phyloP scores from a whole-genome alignment of 1,139 yeast species.

The Suzukiozyma palmioleophila region DNA sequence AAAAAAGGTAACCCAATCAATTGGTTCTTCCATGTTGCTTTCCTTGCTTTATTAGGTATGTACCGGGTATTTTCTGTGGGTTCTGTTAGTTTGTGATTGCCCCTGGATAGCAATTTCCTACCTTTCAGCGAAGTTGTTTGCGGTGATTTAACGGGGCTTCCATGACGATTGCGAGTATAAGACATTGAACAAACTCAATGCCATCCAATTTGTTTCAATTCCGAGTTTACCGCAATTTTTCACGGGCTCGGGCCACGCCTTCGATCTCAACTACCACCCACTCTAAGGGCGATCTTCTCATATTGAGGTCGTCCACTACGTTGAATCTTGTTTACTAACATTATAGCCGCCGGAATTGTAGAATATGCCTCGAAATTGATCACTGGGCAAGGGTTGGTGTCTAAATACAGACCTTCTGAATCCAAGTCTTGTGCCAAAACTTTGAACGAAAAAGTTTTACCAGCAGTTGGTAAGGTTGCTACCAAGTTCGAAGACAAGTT shows the following conservation, averaged over 20 bases:
- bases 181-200: no score
- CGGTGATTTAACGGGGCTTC: no score
- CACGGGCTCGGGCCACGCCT: no score
- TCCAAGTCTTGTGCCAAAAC: constrained; percentile 35
- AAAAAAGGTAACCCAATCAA: constrained; percentile 70
- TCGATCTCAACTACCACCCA: no score
- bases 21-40: constrained; percentile 55
- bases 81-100: no score
- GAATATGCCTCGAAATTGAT: constrained; percentile 65
- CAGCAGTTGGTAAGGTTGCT: constrained; percentile 40
- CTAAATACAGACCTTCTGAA: constrained; percentile 55
- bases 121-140: no score
- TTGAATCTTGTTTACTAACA: constrained; percentile 14
- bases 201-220: no score
- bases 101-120: no score
- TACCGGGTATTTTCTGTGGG: constrained; percentile 8
- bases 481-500: constrained; percentile 43
- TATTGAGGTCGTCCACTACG: constrained; percentile 4
- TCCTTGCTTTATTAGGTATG: constrained; percentile 44
- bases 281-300: no score
- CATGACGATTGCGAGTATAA: no score
- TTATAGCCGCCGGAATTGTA: constrained; percentile 55
- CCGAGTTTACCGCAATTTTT: no score
- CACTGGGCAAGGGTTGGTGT: constrained; percentile 69
- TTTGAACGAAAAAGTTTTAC: constrained; percentile 38